Evolutionary conservation across 148 eudicot species (phyloP).

Genomic region (Rhododendron ovatum): DNA sequence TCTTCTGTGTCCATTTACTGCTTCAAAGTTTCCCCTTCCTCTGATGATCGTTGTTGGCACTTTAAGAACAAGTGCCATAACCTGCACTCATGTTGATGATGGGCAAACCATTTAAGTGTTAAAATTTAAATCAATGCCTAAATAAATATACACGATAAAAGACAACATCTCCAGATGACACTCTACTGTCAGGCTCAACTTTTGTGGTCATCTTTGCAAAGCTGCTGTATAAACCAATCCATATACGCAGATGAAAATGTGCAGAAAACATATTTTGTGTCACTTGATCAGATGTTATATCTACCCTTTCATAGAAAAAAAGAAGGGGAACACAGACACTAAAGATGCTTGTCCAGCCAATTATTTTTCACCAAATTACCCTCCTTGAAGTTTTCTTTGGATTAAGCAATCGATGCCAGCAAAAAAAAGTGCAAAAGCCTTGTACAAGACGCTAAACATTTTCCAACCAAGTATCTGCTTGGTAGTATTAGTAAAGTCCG

Average conservation of each 20-base stretch:
- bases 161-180: neutral
- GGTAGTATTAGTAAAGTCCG: too few relatives aligned
- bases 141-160: neutral
- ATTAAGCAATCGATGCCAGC: neutral
- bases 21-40: constrained; percentile 7
- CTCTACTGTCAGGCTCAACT: neutral
- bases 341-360: neutral
- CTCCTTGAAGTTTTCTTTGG: neutral
- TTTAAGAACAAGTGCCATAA: constrained; percentile 32
- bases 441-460: neutral
- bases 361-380: neutral
- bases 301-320: neutral
- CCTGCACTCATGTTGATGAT: constrained; percentile 20
- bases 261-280: neutral
- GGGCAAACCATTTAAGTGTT: neutral
- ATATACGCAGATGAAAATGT: neutral
- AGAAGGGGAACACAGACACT: neutral
- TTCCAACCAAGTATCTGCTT: neutral
- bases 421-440: neutral
- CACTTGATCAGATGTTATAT: too few relatives aligned
- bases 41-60: constrained; percentile 22
- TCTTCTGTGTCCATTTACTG: constrained; percentile 15
- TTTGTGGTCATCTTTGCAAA: neutral
- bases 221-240: neutral
- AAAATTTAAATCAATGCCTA: neutral